phyloP scores from a whole-genome alignment of 2,329 filamentous ascomycete species.

The Coniella vitis region DNA sequence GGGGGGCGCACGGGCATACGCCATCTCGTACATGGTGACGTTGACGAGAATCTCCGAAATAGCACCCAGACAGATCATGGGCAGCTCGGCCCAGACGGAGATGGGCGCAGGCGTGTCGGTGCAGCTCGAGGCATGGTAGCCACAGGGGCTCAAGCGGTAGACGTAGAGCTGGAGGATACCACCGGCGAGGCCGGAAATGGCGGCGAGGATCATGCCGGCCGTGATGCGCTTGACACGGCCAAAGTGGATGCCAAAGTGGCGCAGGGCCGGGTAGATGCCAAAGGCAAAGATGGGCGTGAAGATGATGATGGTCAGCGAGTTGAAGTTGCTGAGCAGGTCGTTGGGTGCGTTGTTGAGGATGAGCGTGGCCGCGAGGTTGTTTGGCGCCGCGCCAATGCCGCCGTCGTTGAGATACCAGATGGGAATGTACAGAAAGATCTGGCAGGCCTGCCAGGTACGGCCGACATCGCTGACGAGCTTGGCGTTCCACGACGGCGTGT shows the following conservation, averaged over 20 bases:
- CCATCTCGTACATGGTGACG: constrained; percentile 60
- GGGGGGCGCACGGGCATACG: constrained; percentile 60
- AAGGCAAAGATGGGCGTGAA: constrained; percentile 46
- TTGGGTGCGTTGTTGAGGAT: constrained; percentile 47
- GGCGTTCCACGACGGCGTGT: constrained; percentile 55
- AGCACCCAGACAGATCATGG: constrained; percentile 44
- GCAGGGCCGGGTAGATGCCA: constrained; percentile 50
- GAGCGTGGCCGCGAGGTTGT: constrained; percentile 35
- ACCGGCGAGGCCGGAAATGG: constrained; percentile 27
- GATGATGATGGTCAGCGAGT: constrained; percentile 54
- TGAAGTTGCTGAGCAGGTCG: constrained; percentile 54
- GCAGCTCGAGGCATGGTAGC: constrained; percentile 37
- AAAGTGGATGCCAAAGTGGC: constrained; percentile 44
- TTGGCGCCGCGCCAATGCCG: constrained; percentile 29
- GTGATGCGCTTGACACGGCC: constrained; percentile 52
- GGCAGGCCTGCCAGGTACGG: constrained; percentile 39
- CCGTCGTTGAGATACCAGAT: constrained; percentile 34
- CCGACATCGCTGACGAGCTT: constrained; percentile 60
- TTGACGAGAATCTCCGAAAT: constrained; percentile 52
- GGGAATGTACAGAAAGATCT: constrained; percentile 34
- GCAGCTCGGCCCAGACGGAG: constrained; percentile 46
- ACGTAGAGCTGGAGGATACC: constrained; percentile 55
- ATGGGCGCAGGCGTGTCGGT: constrained; percentile 30
- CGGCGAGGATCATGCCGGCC: constrained; percentile 44
- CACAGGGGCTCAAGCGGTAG: constrained; percentile 49